Evolutionary conservation across 1,284 basidiomycete species (phyloP).

Genomic region (Melampsora abietis-canadensis): DNA sequence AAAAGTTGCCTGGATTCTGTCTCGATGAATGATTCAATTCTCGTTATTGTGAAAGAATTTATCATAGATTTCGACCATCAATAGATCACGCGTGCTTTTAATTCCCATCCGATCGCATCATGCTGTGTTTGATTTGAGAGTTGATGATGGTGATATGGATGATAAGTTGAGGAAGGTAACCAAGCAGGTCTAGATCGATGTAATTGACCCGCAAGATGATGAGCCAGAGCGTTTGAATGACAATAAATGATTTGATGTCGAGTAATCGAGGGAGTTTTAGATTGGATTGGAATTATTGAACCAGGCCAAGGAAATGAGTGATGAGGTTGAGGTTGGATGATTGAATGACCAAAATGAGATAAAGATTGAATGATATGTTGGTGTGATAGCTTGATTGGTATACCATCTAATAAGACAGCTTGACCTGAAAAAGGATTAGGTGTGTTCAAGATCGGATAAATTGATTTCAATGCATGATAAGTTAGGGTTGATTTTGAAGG

Average conservation of each 20-base stretch:
- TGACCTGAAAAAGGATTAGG: background rate
- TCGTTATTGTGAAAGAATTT: too few relatives aligned
- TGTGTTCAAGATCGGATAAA: background rate
- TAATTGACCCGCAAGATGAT: conserved; percentile 1
- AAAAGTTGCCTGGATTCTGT: too few relatives aligned
- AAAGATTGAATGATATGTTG: background rate
- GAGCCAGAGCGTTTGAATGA: background rate
- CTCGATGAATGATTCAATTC: too few relatives aligned
- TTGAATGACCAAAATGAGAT: background rate
- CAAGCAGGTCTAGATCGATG: conserved; percentile 5
- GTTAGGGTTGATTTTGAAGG: background rate
- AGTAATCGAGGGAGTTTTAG: background rate
- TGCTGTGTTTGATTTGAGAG: background rate
- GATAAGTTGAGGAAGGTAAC: background rate
- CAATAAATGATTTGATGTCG: background rate
- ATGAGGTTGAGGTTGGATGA: background rate
- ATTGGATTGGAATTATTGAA: background rate
- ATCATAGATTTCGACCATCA: background rate
- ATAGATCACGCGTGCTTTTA: conserved; percentile 2
- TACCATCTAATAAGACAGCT: conserved; percentile 1
- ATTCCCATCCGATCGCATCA: background rate
- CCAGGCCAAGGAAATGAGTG: background rate
- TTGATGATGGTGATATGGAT: background rate
- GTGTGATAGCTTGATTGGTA: background rate
- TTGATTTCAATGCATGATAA: background rate